Evolutionary conservation across 2,329 filamentous ascomycete genomes (phyloP).

Genomic region (Hymenoscyphus albidus): DNA sequence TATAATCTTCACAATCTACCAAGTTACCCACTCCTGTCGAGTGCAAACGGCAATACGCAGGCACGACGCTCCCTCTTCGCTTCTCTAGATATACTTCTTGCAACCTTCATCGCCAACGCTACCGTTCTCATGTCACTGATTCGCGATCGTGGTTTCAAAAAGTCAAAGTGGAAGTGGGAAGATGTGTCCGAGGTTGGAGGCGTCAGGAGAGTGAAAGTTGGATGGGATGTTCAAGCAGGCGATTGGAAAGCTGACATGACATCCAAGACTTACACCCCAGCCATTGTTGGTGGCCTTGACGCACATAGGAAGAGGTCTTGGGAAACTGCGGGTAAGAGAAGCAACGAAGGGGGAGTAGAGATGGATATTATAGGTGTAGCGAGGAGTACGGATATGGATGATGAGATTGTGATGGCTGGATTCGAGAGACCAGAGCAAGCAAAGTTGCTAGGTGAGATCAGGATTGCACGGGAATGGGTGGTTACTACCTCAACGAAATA

Average conservation of each 20-base stretch:
- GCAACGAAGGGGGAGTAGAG: constrained; percentile 80
- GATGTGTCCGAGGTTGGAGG: constrained; percentile 39
- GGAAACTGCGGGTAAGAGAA: constrained; percentile 55
- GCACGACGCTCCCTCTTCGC: constrained; percentile 84
- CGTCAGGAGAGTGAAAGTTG: background rate
- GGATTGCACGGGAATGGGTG: constrained; percentile 27
- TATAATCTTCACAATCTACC: constrained; percentile 70
- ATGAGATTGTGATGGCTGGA: constrained; percentile 17
- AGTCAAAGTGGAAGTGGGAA: constrained; percentile 59
- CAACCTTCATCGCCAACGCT: constrained; percentile 82
- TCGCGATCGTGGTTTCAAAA: constrained; percentile 84
- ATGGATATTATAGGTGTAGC: constrained; percentile 51
- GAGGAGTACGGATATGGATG: constrained; percentile 9
- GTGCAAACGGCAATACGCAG: constrained; percentile 51
- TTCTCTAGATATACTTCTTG: constrained; percentile 83
- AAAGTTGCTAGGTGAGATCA: constrained; percentile 32
- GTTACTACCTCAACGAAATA: constrained; percentile 10
- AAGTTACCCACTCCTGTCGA: constrained; percentile 41
- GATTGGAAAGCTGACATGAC: constrained; percentile 47
- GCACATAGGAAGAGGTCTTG: constrained; percentile 40
- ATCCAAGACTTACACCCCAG: constrained; percentile 36
- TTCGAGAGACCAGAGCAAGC: constrained; percentile 33
- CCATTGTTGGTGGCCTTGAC: constrained; percentile 45
- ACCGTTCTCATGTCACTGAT: constrained; percentile 89
- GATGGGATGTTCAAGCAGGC: constrained; percentile 31